These are phyloP conservation scores for Mortierella antarctica DNA, from an alignment of 192 early-diverging fungal genomes.

Conservation along the genomic window DNA sequence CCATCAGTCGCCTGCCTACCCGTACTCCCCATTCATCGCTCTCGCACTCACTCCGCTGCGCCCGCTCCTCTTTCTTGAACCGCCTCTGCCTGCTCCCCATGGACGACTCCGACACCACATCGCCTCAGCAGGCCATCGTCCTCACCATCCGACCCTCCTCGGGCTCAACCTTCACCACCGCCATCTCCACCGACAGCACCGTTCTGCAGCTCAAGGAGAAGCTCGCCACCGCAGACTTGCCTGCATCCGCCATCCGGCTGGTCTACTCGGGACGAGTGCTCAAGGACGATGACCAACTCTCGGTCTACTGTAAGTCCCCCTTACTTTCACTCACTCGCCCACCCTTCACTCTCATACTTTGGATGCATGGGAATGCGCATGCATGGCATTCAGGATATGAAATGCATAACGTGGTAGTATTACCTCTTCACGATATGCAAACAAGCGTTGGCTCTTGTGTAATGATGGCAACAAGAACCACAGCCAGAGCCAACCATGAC, in stretches of 20 bases:
- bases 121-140: conserved; percentile 46
- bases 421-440: not conserved
- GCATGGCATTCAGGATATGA: not conserved
- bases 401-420: not conserved
- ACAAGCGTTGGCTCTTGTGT: conserved; percentile 2
- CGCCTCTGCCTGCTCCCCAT: conserved; percentile 1
- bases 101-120: conserved; percentile 37
- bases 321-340: not conserved
- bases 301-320: conserved; percentile 68
- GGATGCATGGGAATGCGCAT: not conserved
- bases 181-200: conserved; percentile 64
- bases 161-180: conserved; percentile 59
- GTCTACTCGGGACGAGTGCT: conserved; percentile 94
- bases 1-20: not conserved
- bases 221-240: conserved; percentile 67
- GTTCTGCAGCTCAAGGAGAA: conserved; percentile 80
- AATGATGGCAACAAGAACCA: conserved; percentile 8
- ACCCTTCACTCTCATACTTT: too few relatives aligned
- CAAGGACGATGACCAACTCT: conserved; percentile 88
- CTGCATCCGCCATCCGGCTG: conserved; percentile 76
- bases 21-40: not conserved
- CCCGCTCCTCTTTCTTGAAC: not conserved
- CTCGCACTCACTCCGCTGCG: not conserved
- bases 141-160: conserved; percentile 65
- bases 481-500: conserved; percentile 7